phyloP scores from a whole-genome alignment of 768 basidiomycete species.

The Melanogaster broomeanus region DNA sequence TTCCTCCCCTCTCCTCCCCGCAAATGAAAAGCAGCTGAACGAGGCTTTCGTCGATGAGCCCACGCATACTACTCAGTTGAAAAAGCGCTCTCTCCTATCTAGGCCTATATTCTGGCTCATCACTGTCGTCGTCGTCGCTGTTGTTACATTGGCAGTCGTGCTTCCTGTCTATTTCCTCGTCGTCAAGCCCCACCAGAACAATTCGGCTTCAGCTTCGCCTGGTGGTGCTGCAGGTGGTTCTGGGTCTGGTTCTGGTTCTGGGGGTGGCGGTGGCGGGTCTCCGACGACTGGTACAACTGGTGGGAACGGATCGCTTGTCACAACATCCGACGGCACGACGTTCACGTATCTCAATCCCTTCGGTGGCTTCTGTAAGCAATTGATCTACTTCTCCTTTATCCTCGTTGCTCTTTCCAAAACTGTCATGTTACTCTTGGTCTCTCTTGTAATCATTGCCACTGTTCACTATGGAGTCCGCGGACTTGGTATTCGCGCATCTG shows the following conservation, averaged over 20 bases:
- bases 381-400: slow-evolving; percentile 1
- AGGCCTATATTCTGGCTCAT: slow-evolving; percentile 31
- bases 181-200: slow-evolving; percentile 23
- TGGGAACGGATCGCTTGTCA: slow-evolving; percentile 68
- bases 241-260: slow-evolving; percentile 10
- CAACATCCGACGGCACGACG: slow-evolving; percentile 63
- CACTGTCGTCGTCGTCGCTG: slow-evolving; percentile 25
- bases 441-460: not conserved
- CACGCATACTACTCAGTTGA: not conserved
- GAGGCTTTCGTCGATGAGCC: slow-evolving; percentile 5
- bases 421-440: not conserved
- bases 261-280: not conserved
- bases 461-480: not conserved
- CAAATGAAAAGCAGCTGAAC: slow-evolving; percentile 15
- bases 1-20: slow-evolving; percentile 24
- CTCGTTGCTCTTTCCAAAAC: not conserved
- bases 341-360: slow-evolving; percentile 80
- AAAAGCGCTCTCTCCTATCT: slow-evolving; percentile 17
- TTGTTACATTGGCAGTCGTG: slow-evolving; percentile 40
- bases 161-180: slow-evolving; percentile 41
- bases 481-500: not conserved
- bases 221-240: slow-evolving; percentile 2
- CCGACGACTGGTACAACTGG: slow-evolving; percentile 41
- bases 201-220: not conserved
- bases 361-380: slow-evolving; percentile 66